phyloP scores from a whole-genome alignment of 2,329 filamentous ascomycete species.

The Ophiostoma triangulosporum region DNA sequence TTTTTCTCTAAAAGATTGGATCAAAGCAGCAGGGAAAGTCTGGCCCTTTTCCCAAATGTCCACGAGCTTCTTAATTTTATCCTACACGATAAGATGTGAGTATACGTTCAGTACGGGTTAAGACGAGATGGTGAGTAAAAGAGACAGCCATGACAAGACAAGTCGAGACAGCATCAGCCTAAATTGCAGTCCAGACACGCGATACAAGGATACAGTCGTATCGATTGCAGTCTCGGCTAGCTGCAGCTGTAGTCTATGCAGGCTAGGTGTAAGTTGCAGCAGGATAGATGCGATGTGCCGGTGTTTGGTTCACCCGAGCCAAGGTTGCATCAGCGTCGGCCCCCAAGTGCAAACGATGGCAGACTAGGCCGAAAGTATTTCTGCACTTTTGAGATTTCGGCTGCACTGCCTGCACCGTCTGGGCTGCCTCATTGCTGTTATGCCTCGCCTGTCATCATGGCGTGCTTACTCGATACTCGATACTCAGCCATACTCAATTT shows the following conservation, averaged over 20 bases:
- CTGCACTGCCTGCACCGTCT: background rate
- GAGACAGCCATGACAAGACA: background rate
- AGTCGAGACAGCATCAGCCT: conserved; percentile 12
- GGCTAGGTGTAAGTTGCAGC: background rate
- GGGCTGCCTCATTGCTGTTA: too few relatives aligned
- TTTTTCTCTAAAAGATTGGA: conserved; percentile 72
- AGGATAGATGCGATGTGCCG: background rate
- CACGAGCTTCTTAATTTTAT: conserved; percentile 89
- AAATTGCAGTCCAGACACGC: background rate
- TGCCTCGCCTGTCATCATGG: background rate
- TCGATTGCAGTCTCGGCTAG: background rate
- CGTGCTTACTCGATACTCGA: background rate
- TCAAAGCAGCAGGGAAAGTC: conserved; percentile 72
- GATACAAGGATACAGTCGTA: background rate
- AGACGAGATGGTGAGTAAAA: background rate
- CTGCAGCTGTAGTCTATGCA: background rate
- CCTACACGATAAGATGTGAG: conserved; percentile 42
- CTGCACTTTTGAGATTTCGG: background rate
- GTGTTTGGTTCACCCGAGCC: too few relatives aligned
- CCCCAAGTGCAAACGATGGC: too few relatives aligned
- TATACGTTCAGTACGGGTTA: background rate
- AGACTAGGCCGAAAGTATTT: too few relatives aligned
- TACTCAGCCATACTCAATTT: background rate
- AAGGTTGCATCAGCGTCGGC: too few relatives aligned
- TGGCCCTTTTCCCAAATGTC: conserved; percentile 96